Conservation (phyloP, 208 protist genomes). For the Crithidia sp. region DNA sequence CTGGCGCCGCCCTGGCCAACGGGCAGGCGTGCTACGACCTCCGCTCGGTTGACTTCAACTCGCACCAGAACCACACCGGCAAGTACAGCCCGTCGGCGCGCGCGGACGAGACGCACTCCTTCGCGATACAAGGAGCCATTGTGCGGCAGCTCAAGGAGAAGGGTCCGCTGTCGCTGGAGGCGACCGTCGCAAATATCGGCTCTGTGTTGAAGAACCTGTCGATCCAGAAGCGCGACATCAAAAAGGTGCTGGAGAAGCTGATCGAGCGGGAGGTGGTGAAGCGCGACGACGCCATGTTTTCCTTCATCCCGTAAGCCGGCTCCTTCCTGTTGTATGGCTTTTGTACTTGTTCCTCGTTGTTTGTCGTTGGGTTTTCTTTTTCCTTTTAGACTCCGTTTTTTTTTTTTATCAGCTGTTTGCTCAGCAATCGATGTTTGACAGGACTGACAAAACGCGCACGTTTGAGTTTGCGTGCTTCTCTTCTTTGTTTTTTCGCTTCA, state of each 20-base stretch:
- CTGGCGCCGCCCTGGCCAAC: neutral
- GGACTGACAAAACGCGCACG: too few species aligned
- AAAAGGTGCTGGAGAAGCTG: conserved; percentile 33
- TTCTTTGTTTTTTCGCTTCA: neutral
- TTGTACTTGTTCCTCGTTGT: conserved; percentile 13
- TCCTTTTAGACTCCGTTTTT: conserved; percentile 11
- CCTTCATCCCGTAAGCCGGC: conserved; percentile 24
- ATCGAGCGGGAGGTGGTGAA: conserved; percentile 35
- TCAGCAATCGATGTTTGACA: too few species aligned
- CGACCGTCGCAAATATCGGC: conserved; percentile 10
- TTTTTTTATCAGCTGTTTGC: conserved; percentile 11
- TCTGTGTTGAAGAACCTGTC: conserved; percentile 10
- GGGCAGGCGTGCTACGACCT: conserved; percentile 22
- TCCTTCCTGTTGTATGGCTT: neutral
- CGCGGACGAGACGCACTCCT: conserved; percentile 25
- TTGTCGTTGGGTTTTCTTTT: neutral
- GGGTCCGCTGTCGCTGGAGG: conserved; percentile 21
- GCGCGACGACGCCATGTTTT: conserved; percentile 20
- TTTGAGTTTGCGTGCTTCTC: neutral
- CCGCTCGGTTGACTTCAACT: conserved; percentile 20
- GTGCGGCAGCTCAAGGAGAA: conserved; percentile 24
- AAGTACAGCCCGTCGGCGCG: conserved; percentile 24
- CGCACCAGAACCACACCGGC: conserved; percentile 29
- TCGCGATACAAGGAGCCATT: conserved; percentile 24
- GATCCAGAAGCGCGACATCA: conserved; percentile 27